Percentiles rank a stretch among this genome's conserved stretches.
Evolutionary conservation across 768 basidiomycete species (phyloP).

Genomic region (Phaffia australis): DNA sequence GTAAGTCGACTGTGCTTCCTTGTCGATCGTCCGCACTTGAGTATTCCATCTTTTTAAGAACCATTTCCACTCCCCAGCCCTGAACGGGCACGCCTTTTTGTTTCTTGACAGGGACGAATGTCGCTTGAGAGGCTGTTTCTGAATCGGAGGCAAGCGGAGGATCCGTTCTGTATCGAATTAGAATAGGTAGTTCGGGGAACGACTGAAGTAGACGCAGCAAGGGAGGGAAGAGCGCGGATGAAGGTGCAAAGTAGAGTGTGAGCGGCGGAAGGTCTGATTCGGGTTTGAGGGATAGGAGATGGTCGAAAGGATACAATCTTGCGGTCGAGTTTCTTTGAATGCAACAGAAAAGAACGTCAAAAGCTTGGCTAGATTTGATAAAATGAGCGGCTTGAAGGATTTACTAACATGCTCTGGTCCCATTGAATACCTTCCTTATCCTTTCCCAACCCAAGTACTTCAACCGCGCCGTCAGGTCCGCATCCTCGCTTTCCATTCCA

Average conservation of each 20-base stretch:
- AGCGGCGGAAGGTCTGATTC: conserved; percentile 46
- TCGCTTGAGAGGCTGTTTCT: background rate
- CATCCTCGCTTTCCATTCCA: conserved; percentile 71
- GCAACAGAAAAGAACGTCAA: background rate
- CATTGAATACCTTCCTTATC: conserved; percentile 36
- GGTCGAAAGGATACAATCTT: conserved; percentile 63
- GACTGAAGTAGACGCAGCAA: conserved; percentile 56
- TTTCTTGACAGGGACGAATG: background rate
- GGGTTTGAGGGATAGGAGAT: conserved; percentile 43
- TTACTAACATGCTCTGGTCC: conserved; percentile 32
- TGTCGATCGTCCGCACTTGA: conserved; percentile 77
- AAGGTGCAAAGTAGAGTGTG: conserved; percentile 63
- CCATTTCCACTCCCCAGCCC: conserved; percentile 84
- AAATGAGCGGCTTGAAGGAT: conserved; percentile 33
- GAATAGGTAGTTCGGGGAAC: conserved; percentile 42
- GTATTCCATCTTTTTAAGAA: conserved; percentile 96
- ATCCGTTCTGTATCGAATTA: conserved; percentile 27
- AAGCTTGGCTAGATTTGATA: conserved; percentile 39
- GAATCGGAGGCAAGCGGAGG: conserved; percentile 25
- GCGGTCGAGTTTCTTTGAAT: background rate
- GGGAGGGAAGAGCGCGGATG: conserved; percentile 51
- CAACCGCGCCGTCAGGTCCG: conserved; percentile 29
- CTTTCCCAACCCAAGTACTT: conserved; percentile 16
- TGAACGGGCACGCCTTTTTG: conserved; percentile 45
- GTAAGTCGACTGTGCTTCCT: background rate